phyloP scores from a whole-genome alignment of 2,329 filamentous ascomycete species.

The Colletotrichum eleusines region DNA sequence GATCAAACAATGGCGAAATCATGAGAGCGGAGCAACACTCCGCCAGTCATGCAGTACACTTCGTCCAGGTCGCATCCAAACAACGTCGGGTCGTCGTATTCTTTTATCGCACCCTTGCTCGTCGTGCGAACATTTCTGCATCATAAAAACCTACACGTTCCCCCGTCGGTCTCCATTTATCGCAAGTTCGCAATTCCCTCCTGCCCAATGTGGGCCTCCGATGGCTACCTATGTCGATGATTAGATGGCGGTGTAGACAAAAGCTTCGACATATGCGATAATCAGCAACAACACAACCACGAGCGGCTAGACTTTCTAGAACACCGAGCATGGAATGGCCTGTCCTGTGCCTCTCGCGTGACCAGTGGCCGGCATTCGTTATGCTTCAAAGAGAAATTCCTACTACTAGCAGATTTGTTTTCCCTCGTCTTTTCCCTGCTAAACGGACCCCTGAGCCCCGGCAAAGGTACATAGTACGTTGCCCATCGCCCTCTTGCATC shows the following conservation, averaged over 20 bases:
- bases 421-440: slow-evolving; percentile 17
- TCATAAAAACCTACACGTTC: slow-evolving; percentile 25
- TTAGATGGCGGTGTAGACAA: slow-evolving; percentile 37
- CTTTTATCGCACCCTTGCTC: background rate
- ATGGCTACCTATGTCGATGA: background rate
- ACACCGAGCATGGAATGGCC: slow-evolving; percentile 30
- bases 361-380: slow-evolving; percentile 15
- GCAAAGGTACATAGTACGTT: too few relatives aligned
- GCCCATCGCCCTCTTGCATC: slow-evolving; percentile 37
- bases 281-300: slow-evolving; percentile 4
- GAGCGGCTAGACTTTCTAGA: slow-evolving; percentile 29
- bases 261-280: slow-evolving; percentile 7
- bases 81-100: slow-evolving; percentile 6
- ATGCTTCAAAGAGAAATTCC: slow-evolving; percentile 34
- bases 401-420: slow-evolving; percentile 9
- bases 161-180: slow-evolving; percentile 10
- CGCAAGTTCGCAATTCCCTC: slow-evolving; percentile 10
- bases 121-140: slow-evolving; percentile 7
- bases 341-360: slow-evolving; percentile 28
- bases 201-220: slow-evolving; percentile 17
- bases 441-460: slow-evolving; percentile 35
- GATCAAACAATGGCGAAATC: slow-evolving; percentile 39
- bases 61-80: background rate
- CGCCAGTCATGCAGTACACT: slow-evolving; percentile 24
- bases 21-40: slow-evolving; percentile 7